A percentile compares a stretch with the other conserved stretches of the same genome.
Evolutionary conservation across 805 yeast species (phyloP).

Genomic region (Starmera dryadoides): DNA sequence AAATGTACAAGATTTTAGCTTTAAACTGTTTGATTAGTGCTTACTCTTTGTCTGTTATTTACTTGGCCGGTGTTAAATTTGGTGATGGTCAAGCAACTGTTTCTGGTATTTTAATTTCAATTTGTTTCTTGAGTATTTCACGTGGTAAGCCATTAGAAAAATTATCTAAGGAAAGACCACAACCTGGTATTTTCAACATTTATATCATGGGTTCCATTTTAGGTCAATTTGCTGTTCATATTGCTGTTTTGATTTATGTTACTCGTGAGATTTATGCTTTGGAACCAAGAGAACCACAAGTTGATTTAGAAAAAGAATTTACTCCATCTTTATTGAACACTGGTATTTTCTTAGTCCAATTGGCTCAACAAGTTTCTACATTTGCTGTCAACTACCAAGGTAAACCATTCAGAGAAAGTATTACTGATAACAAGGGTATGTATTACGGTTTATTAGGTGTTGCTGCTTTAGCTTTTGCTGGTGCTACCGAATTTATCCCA

Average conservation of each 20-base stretch:
- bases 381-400: constrained; percentile 98
- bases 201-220: constrained; percentile 97
- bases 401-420: constrained; percentile 89
- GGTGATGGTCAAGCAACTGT: constrained; percentile 98
- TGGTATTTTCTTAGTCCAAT: constrained; percentile 88
- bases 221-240: constrained; percentile 94
- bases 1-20: constrained; percentile 97
- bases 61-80: constrained; percentile 94
- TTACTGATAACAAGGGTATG: constrained; percentile 91
- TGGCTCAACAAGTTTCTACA: constrained; percentile 95
- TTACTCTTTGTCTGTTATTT: constrained; percentile 87
- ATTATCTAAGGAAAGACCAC: constrained; percentile 91
- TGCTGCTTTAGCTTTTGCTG: constrained; percentile 78
- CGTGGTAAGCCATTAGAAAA: constrained; percentile 88
- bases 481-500: constrained; percentile 91
- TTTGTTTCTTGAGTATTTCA: constrained; percentile 92
- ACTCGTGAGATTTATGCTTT: constrained; percentile 75
- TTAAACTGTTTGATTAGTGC: constrained; percentile 96
- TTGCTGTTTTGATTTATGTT: constrained; percentile 72
- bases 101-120: constrained; percentile 86
- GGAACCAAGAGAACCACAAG: constrained; percentile 89
- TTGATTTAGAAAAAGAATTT: constrained; percentile 85
- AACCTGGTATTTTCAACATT: constrained; percentile 89
- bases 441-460: constrained; percentile 92
- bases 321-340: constrained; percentile 89